A percentile compares a stretch with the other conserved stretches of the same genome.
These are phyloP conservation scores for Populus tremula DNA, from an alignment of 345 rosid genomes.

Conservation along the genomic window DNA sequence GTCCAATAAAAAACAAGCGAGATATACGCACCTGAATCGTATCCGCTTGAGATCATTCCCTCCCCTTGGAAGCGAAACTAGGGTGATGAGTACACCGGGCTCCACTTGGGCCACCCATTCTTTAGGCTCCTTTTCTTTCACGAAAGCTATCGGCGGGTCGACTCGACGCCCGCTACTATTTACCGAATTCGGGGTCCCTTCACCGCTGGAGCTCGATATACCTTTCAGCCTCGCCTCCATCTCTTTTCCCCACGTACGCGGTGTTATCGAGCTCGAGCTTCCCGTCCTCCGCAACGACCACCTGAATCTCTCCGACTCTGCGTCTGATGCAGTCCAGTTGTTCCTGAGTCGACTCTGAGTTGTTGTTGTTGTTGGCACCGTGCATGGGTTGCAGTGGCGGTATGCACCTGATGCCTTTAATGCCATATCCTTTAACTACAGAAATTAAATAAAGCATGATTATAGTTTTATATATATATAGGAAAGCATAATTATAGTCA, in stretches of 20 bases:
- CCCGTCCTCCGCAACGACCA: slow-evolving; percentile 28
- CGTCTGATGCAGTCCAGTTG: slow-evolving; percentile 23
- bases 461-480: not conserved
- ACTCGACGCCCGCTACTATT: slow-evolving; percentile 29
- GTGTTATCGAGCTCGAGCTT: slow-evolving; percentile 30
- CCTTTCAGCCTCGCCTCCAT: slow-evolving; percentile 37
- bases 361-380: slow-evolving; percentile 13
- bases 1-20: not conserved
- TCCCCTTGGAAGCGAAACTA: slow-evolving; percentile 30
- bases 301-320: slow-evolving; percentile 43
- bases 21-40: slow-evolving; percentile 30
- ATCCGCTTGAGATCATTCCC: slow-evolving; percentile 39
- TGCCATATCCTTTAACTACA: slow-evolving; percentile 35
- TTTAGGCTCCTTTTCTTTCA: slow-evolving; percentile 31
- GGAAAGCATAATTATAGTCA: slow-evolving; percentile 4
- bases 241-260: slow-evolving; percentile 33
- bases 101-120: slow-evolving; percentile 41
- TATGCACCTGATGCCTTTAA: slow-evolving; percentile 35
- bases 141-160: slow-evolving; percentile 30
- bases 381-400: slow-evolving; percentile 30
- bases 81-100: slow-evolving; percentile 36
- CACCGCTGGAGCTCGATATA: slow-evolving; percentile 33
- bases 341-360: slow-evolving; percentile 2
- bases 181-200: slow-evolving; percentile 32
- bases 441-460: not conserved